Base-by-base conservation (phyloP, 78 protist species). In the Dictyostelium citrinum region DNA sequence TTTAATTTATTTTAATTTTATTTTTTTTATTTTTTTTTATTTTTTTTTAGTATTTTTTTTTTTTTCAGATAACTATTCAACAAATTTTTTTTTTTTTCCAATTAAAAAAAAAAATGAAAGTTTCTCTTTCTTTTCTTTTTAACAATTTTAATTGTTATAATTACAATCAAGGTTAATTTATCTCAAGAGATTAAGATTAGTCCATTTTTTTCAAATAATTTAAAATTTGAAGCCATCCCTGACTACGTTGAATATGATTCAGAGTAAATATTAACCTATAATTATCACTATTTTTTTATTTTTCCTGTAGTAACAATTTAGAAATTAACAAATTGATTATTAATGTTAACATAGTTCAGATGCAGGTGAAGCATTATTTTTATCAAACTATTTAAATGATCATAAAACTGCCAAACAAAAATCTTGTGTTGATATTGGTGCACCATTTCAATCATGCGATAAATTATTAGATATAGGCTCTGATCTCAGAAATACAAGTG, bases 341-440 rank as follows among this genome's bases (percentile, higher is more conserved):
- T 5, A 55, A 20, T 55, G 16, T 55, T 9, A 6, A 17, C 20
- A 82, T 82, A 83, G 90, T 27, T 75, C 27, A 60, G 91, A 84
- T 84, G 91, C 91, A 35, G 91, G 91, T 41, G 91, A 84, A 58
- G 61, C 83, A n/a, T 51, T 84, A 72, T 58, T 29, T 16, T 24
- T 75, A 22, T 39, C 45, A 39, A 71, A 84, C 1, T 84, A 84
- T 60, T 51, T 84, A 16, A 77, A 84, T 75, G 37, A 24, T 16
- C 91, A 61, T 22, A 79, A 72, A 24, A 12, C 68, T 14, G 91
- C 61, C 3, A 84, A 79, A 84, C 77, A 71, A 60, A 58, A 58
- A n/a, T 84, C 91, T 74, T 84, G 91, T 75, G 91, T 84, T n/a
- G 91, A 84, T 35, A 84, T 84, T 39, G 83, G 72, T 51, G 11